Evolutionary conservation across 148 eudicot species (phyloP), one percentile per base, ranked within the genome.

Genomic region (Hydrangea macrophylla): DNA sequence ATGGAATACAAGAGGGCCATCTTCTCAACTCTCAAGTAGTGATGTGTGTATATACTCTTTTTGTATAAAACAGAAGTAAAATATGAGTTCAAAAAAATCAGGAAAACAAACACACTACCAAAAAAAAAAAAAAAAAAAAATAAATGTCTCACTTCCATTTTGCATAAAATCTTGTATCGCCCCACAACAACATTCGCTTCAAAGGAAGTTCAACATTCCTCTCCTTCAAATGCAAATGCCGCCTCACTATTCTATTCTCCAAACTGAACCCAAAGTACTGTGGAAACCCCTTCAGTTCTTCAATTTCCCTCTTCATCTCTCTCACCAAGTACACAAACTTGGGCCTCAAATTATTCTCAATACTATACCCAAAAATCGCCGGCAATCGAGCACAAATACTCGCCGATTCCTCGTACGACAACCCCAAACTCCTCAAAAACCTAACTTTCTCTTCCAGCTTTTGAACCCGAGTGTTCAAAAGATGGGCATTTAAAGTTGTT

Each of bases 261-360:
- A 87, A 75, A 59, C 92, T 87, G 44, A 78, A 87, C 25, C 74
- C 87, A 32, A 87, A 87, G 68, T 82, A 87, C 80, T 87, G 92
- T 0, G 92, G 92, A 55, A 87, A 84, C 71, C 58, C 81, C 51
- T 70, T 77, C 30, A 87, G 23, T 61, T 87, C 92, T 26, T 79
- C 85, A 22, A 80, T 30, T n/a, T n/a, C 45, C 70, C 83, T 78
- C 63, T 61, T 60, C 87, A 87, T 87, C 61, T 66, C 85, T 73
- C 58, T 23, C 17, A 78, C 70, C 68, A 84, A 72, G 37, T 67
- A 87, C 78, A 74, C 83, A 48, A 76, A 75, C 72, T 87, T 87
- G 0, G 87, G 87, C 78, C 58, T 64, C 84, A 87, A 24, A 64
- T 83, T 83, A 58, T 77, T 33, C 61, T 72, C 79, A 30, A 85